Evolutionary conservation across 2,329 filamentous ascomycete genomes (phyloP).

Genomic region (Ustulina deusta): DNA sequence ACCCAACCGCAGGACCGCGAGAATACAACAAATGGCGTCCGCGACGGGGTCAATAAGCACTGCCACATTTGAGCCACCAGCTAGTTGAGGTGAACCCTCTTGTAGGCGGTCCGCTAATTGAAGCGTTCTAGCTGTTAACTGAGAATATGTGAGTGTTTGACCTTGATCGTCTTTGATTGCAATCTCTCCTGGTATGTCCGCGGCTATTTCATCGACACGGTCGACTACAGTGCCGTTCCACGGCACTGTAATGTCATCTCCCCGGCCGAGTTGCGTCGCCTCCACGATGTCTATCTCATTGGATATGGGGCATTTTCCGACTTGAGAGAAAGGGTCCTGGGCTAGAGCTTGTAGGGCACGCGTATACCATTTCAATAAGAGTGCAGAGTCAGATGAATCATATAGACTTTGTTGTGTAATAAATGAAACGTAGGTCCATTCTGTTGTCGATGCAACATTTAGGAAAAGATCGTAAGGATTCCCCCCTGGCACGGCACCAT

Average conservation of each 20-base stretch:
- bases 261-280: neutral
- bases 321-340: neutral
- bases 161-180: slow-evolving; percentile 15
- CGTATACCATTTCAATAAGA: slow-evolving; percentile 20
- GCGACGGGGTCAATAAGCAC: slow-evolving; percentile 48
- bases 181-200: neutral
- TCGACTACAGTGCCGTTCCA: slow-evolving; percentile 17
- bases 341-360: neutral
- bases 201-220: slow-evolving; percentile 11
- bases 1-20: slow-evolving; percentile 48
- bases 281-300: neutral
- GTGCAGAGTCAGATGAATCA: neutral
- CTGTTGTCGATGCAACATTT: slow-evolving; percentile 6
- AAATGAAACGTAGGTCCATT: neutral
- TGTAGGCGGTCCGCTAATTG: slow-evolving; percentile 48
- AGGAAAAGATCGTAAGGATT: slow-evolving; percentile 42
- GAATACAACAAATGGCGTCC: slow-evolving; percentile 27
- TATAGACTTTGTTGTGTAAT: slow-evolving; percentile 17
- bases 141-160: neutral
- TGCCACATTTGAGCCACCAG: slow-evolving; percentile 43
- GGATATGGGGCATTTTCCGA: slow-evolving; percentile 4
- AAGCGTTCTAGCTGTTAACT: slow-evolving; percentile 40
- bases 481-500: neutral
- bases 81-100: slow-evolving; percentile 38
- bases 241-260: neutral